Evolutionary conservation across 768 basidiomycete genomes (phyloP).

Genomic region (Antrodiella citrinella): DNA sequence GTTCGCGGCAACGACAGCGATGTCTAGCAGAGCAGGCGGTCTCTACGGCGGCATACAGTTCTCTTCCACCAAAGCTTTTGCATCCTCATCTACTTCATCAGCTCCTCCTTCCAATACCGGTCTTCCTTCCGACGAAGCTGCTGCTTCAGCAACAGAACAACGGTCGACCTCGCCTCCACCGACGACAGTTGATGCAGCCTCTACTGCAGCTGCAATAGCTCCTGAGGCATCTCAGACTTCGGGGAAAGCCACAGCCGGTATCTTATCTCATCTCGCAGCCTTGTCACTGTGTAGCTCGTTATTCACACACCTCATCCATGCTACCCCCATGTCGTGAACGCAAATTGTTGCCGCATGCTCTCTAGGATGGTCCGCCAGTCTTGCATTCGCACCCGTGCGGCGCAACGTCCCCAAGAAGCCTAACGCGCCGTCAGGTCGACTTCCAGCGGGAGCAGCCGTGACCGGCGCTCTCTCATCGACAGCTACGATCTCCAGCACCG

Average conservation of each 20-base stretch:
- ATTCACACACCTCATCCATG: conserved; percentile 33
- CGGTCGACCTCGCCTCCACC: too few relatives aligned
- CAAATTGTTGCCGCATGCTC: conserved; percentile 8
- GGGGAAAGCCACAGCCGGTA: conserved; percentile 49
- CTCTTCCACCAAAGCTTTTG: conserved; percentile 56
- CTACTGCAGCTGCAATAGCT: conserved; percentile 11
- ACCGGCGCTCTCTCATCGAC: conserved; percentile 19
- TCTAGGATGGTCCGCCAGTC: conserved; percentile 83
- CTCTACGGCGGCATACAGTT: conserved; percentile 85
- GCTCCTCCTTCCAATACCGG: conserved; percentile 18
- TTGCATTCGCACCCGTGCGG: conserved; percentile 82
- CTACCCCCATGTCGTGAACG: conserved; percentile 10
- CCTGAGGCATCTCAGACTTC: conserved; percentile 25
- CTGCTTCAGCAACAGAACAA: too few relatives aligned
- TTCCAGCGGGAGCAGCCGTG: conserved; percentile 59
- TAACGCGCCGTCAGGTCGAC: conserved; percentile 42
- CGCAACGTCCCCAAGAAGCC: conserved; percentile 47
- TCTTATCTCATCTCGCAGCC: conserved; percentile 38
- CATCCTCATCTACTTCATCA: conserved; percentile 21
- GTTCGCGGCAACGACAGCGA: conserved; percentile 24
- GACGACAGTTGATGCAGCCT: conserved; percentile 22
- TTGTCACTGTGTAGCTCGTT: conserved; percentile 43
- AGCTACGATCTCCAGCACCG: conserved; percentile 41
- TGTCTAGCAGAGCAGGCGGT: conserved; percentile 76
- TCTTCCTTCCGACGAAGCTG: too few relatives aligned